These are phyloP conservation scores for Panicum hallii DNA, from an alignment of 202 grass and related monocot species.

Conservation along the genomic window DNA sequence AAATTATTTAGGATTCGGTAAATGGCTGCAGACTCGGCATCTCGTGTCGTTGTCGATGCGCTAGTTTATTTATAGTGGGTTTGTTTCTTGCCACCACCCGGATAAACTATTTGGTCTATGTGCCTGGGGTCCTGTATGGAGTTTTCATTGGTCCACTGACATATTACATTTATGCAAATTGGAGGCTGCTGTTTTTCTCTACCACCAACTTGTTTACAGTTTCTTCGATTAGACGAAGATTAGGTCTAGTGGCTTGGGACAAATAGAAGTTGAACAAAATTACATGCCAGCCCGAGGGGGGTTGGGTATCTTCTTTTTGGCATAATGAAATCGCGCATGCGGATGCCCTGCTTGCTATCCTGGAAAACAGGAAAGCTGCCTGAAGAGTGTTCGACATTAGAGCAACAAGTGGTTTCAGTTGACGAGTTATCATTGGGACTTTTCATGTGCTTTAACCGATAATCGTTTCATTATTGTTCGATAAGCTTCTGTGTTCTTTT, in stretches of 20 bases:
- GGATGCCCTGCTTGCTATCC: not conserved
- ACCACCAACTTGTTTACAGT: not conserved
- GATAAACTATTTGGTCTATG: not conserved
- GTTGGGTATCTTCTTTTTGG: not conserved
- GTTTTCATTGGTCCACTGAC: not conserved
- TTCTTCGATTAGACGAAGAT: not conserved
- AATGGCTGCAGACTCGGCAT: not conserved
- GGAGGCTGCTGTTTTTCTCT: not conserved
- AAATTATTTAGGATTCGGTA: not conserved
- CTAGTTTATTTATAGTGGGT: not conserved
- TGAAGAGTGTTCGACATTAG: not conserved
- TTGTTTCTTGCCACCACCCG: conserved; percentile 9
- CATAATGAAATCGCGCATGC: not conserved
- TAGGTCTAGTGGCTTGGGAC: not conserved
- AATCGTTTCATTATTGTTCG: not conserved
- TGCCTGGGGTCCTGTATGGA: too few relatives aligned
- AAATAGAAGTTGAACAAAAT: too few relatives aligned
- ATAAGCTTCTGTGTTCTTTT: not conserved
- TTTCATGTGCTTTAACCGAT: conserved; percentile 4
- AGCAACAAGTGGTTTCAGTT: conserved; percentile 21
- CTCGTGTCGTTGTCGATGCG: not conserved
- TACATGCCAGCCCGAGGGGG: too few relatives aligned
- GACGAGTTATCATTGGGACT: conserved; percentile 7
- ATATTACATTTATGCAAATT: not conserved
- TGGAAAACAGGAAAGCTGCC: conserved; percentile 18